Evolutionary conservation across 164 flowering plant species (phyloP).

Genomic region (Stephania yunnanensis): DNA sequence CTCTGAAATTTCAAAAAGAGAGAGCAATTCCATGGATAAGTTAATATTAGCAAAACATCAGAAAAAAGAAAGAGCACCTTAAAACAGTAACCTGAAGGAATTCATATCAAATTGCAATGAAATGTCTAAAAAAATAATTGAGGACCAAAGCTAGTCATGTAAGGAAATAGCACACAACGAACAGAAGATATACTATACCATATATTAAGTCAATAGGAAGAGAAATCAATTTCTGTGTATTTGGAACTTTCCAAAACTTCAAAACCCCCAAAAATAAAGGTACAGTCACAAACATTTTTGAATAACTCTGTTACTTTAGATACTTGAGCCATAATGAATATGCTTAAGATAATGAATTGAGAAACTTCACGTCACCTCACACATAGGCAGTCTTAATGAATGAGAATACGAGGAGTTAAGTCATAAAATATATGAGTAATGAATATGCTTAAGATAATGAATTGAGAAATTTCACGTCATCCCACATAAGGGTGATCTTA

Average conservation of each 20-base stretch:
- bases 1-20: conserved; percentile 34
- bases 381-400: not conserved
- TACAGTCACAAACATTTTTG: not conserved
- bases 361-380: not conserved
- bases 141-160: not conserved
- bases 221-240: not conserved
- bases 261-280: not conserved
- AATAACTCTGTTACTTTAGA: not conserved
- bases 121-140: not conserved
- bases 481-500: too few relatives aligned
- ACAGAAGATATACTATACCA: not conserved
- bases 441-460: too few relatives aligned
- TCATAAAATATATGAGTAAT: too few relatives aligned
- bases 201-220: not conserved
- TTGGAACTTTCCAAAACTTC: not conserved
- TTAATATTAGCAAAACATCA: too few relatives aligned
- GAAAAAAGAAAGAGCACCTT: not conserved
- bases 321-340: not conserved
- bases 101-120: not conserved
- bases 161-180: not conserved
- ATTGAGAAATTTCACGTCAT: too few relatives aligned
- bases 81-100: not conserved
- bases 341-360: not conserved
- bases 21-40: not conserved
- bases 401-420: too few relatives aligned